Conservation (phyloP, 306 rosid genomes). For the Vicia villosa region DNA sequence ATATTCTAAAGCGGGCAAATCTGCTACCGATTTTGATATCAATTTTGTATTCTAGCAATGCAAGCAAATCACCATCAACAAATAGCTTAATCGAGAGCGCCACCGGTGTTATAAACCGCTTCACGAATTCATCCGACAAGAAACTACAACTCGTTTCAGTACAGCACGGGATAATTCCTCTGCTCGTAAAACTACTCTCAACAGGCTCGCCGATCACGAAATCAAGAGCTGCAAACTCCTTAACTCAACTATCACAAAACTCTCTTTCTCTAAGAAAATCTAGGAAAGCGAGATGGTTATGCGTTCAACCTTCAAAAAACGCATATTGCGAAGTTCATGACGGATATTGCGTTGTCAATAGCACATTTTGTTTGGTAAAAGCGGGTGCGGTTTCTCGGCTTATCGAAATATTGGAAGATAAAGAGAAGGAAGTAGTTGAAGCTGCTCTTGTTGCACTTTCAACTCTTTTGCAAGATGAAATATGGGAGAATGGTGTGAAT, state of each 20-base stretch:
- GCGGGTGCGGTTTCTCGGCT: slow-evolving; percentile 68
- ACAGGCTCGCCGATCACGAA: slow-evolving; percentile 58
- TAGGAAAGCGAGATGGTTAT: slow-evolving; percentile 62
- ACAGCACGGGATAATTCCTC: slow-evolving; percentile 75
- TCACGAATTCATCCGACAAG: slow-evolving; percentile 75
- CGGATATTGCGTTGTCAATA: slow-evolving; percentile 62
- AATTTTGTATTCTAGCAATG: slow-evolving; percentile 45
- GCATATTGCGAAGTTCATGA: slow-evolving; percentile 77
- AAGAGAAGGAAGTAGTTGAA: slow-evolving; percentile 70
- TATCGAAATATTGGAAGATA: slow-evolving; percentile 63
- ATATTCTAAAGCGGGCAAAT: slow-evolving; percentile 56
- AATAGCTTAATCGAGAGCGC: slow-evolving; percentile 49
- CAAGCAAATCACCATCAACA: slow-evolving; percentile 40
- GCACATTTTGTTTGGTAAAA: slow-evolving; percentile 81
- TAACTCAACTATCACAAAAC: slow-evolving; percentile 81
- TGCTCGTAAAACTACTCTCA: slow-evolving; percentile 73
- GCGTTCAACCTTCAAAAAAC: slow-evolving; percentile 58
- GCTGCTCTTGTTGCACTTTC: slow-evolving; percentile 69
- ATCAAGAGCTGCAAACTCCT: slow-evolving; percentile 72
- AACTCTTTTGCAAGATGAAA: slow-evolving; percentile 76
- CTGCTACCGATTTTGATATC: slow-evolving; percentile 63
- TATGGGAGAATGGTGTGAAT: slow-evolving; percentile 74
- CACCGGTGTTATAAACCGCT: slow-evolving; percentile 59
- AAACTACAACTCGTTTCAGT: slow-evolving; percentile 70
- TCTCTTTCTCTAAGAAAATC: slow-evolving; percentile 60